Percentiles rank a stretch among this genome's conserved stretches.
phyloP scores from a whole-genome alignment of 75 land plant species.

The Sequoiadendron giganteum region DNA sequence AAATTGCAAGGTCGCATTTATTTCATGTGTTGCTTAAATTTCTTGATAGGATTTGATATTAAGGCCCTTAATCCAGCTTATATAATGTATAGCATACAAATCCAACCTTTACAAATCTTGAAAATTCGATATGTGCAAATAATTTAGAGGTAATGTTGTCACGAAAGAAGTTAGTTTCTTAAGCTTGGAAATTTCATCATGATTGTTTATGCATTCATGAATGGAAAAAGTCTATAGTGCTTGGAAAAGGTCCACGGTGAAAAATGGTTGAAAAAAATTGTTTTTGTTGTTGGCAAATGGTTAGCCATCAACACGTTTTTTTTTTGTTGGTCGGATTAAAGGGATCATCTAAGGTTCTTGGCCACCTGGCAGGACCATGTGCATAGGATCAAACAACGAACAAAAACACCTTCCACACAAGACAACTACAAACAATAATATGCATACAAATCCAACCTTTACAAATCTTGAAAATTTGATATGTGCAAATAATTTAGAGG shows the following conservation, averaged over 20 bases:
- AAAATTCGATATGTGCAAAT: not conserved
- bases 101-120: not conserved
- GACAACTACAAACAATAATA: too few relatives aligned
- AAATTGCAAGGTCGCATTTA: not conserved
- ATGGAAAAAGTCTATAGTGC: not conserved
- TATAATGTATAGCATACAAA: not conserved
- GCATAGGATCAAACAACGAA: too few relatives aligned
- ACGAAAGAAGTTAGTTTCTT: not conserved
- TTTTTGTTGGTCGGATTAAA: too few relatives aligned
- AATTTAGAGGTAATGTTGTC: not conserved
- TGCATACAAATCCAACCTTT: not conserved
- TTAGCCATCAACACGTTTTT: too few relatives aligned
- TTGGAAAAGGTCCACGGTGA: too few relatives aligned
- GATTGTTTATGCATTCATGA: not conserved
- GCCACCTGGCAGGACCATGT: too few relatives aligned
- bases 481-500: not conserved
- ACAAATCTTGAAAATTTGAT: not conserved
- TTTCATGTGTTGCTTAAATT: not conserved
- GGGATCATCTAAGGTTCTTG: too few relatives aligned
- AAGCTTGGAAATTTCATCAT: not conserved
- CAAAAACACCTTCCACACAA: too few relatives aligned
- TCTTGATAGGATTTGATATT: not conserved
- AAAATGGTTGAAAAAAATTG: too few relatives aligned
- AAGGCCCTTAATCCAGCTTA: not conserved
- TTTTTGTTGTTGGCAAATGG: too few relatives aligned